These are phyloP conservation scores for Byssochlamys sp. DNA, from an alignment of 2,329 filamentous ascomycete genomes.

Conservation along the genomic window DNA sequence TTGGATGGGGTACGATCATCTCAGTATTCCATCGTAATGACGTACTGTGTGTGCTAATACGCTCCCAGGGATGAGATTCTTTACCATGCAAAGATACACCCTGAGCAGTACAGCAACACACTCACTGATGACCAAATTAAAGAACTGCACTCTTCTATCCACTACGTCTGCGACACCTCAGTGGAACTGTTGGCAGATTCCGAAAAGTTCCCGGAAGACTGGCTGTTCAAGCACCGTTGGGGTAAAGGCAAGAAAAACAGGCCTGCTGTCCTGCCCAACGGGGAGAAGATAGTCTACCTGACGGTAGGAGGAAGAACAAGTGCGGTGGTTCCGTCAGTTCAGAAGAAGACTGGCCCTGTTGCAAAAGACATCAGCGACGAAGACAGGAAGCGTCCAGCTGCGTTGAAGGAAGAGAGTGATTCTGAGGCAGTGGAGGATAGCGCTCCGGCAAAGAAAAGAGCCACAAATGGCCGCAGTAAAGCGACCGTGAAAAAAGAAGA, in stretches of 20 bases:
- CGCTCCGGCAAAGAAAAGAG: conserved; percentile 15
- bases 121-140: conserved; percentile 63
- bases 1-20: conserved; percentile 63
- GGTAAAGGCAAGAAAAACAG: conserved; percentile 71
- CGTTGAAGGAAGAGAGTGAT: conserved; percentile 19
- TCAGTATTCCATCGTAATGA: conserved; percentile 1
- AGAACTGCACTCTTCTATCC: conserved; percentile 61
- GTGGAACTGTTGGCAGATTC: conserved; percentile 73
- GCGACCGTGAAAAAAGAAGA: conserved; percentile 16
- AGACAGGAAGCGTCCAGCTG: conserved; percentile 20
- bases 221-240: conserved; percentile 85
- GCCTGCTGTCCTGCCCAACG: conserved; percentile 62
- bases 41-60: conserved; percentile 2
- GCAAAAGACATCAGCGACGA: conserved; percentile 42
- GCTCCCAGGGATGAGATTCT: conserved; percentile 66
- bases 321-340: conserved; percentile 72
- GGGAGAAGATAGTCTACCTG: conserved; percentile 73
- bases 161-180: conserved; percentile 69
- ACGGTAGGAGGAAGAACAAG: conserved; percentile 87
- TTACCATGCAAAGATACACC: conserved; percentile 79
- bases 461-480: conserved; percentile 14
- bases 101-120: conserved; percentile 83
- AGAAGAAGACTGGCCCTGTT: conserved; percentile 66
- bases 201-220: conserved; percentile 71
- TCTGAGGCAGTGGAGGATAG: conserved; percentile 15